Percentiles rank a stretch among this genome's conserved stretches.
These are phyloP conservation scores for Neurospora cerealis DNA, from an alignment of 495 filamentous ascomycete species.

Conservation along the genomic window DNA sequence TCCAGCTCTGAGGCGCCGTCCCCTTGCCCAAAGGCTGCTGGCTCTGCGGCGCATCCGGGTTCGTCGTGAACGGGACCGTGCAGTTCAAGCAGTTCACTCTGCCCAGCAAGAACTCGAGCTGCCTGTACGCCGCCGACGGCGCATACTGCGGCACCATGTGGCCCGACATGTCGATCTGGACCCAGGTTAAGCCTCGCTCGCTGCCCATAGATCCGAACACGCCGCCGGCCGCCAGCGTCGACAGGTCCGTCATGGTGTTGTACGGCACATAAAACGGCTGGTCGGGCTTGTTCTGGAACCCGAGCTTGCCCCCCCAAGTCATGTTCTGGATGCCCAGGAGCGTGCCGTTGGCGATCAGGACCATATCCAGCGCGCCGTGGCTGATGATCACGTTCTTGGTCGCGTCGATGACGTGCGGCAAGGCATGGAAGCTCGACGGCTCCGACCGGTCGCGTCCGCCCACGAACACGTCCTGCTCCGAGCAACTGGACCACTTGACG, in stretches of 20 bases:
- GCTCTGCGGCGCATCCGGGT: slow-evolving; percentile 11
- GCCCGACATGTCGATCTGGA: slow-evolving; percentile 47
- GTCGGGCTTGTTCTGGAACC: slow-evolving; percentile 50
- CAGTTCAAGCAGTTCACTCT: slow-evolving; percentile 37
- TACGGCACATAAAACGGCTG: slow-evolving; percentile 59
- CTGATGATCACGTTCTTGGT: slow-evolving; percentile 59
- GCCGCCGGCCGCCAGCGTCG: slow-evolving; percentile 39
- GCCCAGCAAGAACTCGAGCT: slow-evolving; percentile 59
- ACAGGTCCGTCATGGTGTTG: slow-evolving; percentile 31
- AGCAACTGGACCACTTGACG: slow-evolving; percentile 51
- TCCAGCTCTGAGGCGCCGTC: slow-evolving; percentile 22
- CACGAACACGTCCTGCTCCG: slow-evolving; percentile 43
- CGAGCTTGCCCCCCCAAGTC: slow-evolving; percentile 67
- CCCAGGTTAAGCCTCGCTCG: slow-evolving; percentile 62
- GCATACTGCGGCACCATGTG: slow-evolving; percentile 60
- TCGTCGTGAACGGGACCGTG: slow-evolving; percentile 22
- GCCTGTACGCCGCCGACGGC: slow-evolving; percentile 53
- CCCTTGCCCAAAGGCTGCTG: slow-evolving; percentile 15
- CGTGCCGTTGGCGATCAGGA: slow-evolving; percentile 56
- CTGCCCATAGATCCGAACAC: slow-evolving; percentile 51
- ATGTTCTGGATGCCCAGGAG: slow-evolving; percentile 73
- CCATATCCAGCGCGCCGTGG: slow-evolving; percentile 50
- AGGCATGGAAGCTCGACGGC: slow-evolving; percentile 39
- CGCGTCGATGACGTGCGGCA: slow-evolving; percentile 63
- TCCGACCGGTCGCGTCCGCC: slow-evolving; percentile 33